Evolutionary conservation across 2,329 filamentous ascomycete species (phyloP), one percentile per base, ranked within the genome.

Genomic region (Cadophora sp.): DNA sequence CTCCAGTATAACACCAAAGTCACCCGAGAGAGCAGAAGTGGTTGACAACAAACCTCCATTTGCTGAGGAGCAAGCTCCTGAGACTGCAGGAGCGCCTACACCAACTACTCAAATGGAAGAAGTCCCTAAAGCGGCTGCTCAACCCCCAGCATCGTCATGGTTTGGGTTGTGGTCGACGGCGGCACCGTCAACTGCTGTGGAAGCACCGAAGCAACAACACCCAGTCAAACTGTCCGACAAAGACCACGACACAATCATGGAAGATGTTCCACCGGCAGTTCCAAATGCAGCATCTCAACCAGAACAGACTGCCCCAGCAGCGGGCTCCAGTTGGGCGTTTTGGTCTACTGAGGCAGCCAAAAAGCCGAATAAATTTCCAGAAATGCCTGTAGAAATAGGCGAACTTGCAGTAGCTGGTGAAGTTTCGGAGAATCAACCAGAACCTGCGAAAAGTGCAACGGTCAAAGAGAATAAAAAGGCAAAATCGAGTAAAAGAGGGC

Each of bases 261-360:
- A 72, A 67, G 75, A 73, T 68, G 67, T 62, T 14, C 68, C 69
- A 46, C 34, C 60, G 26, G 11, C 64, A 56, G n/a, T 11, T 12
- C 31, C 65, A 48, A 12, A 24, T 27, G 11, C 40, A 55, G 16
- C 6, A 3, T 22, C 53, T 40, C 22, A 43, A 40, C 29, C 62
- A 56, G 51, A 60, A 24, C 66, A 59, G 58, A 3, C 24, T 26
- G 58, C 51, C 9, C 62, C 68, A 5, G 81, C 84, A 19, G 81
- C 83, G 22, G 87, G 86, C 14, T 91, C 91, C 0, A 92, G 90
- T 0, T 95, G 92, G 92, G 92, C 90, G 0, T 94, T 95, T 72
- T 95, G 92, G 92, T 93, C 90, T 16, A 87, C 74, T 5, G 74
- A 77, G 4, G 73, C 76, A 6, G 68, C 72, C 31, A 74, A 78